Conservation (phyloP, 108 stramenopile species). For the Nitzschia palea region DNA sequence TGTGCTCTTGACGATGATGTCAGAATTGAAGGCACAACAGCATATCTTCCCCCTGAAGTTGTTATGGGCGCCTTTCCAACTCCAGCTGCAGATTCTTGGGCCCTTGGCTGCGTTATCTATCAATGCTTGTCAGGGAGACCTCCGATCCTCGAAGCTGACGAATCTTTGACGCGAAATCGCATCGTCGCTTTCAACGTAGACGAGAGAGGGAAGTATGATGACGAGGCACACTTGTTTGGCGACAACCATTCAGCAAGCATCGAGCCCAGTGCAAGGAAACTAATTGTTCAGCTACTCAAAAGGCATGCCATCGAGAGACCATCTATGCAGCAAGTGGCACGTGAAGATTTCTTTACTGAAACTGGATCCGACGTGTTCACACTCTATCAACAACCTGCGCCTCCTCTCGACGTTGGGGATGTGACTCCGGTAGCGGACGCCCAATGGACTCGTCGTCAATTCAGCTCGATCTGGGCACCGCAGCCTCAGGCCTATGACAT, state of each 20-base stretch:
- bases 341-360: constrained; percentile 51
- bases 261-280: constrained; percentile 36
- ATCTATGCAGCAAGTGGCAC: constrained; percentile 50
- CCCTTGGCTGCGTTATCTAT: constrained; percentile 94
- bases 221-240: constrained; percentile 42
- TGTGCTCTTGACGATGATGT: constrained; percentile 55
- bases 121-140: constrained; percentile 91
- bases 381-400: constrained; percentile 53
- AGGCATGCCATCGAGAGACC: constrained; percentile 48
- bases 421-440: constrained; percentile 59
- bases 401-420: constrained; percentile 63
- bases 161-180: constrained; percentile 61
- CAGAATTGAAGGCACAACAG: constrained; percentile 95
- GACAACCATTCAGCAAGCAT: constrained; percentile 35
- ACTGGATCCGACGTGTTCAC: constrained; percentile 59
- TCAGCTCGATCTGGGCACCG: constrained; percentile 89
- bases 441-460: constrained; percentile 82
- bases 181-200: constrained; percentile 81
- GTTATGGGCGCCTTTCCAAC: constrained; percentile 78
- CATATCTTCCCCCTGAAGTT: constrained; percentile 97
- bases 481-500: constrained; percentile 74
- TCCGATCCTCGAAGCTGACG: constrained; percentile 84
- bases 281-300: constrained; percentile 53
- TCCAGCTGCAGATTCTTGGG: constrained; percentile 91
- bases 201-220: neutral